Base-by-base conservation (phyloP, 495 filamentous ascomycete species). In the Pyronema domesticum region DNA sequence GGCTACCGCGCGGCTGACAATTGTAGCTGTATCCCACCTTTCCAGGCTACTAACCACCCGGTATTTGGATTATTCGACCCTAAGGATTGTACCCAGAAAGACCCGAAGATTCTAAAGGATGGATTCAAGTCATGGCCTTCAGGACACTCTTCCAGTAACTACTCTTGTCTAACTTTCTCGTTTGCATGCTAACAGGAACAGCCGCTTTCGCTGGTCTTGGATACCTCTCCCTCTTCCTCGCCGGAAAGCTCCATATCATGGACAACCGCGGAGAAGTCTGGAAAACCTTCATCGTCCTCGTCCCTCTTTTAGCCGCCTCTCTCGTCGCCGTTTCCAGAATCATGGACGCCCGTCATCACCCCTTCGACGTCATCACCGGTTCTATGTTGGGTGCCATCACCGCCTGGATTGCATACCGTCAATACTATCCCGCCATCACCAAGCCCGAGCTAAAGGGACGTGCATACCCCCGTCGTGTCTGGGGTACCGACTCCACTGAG, bases 41-140 rank as follows among this genome's bases (percentile, higher is more conserved):
- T n/a, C 55, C 70, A 46, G 65, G 73, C 62, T 46, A 62, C 37
- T 64, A 76, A 69, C 55, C 51, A 60, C 0, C 56, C 62, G 0
- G 57, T 67, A 4, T 74, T 63, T 39, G 79, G 80, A 3, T 68
- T 93, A 35, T 80, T 81, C 11, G 77, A 74, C 46, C 78, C 69
- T 18, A 68, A 70, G 0, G 86, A 89, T 46, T 94, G 87, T 70
- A 80, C 72, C 3, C 77, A 80, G 56, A 71, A 76, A 3, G 75
- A 89, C 66, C 72, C 71, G 15, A 52, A 59, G 6, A 70, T 80
- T n/a, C 71, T 94, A 51, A 79, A 87, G 60, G 87, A 94, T 65
- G 87, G 86, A 0, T 94, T 94, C 64, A 77, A 81, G 47, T 88
- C 83, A 58, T 94, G 83, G 69, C 87, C 87, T 19, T 83, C 80